Evolutionary conservation across 2,329 filamentous ascomycete species (phyloP).

Genomic region (Alternaria triticimaculans): DNA sequence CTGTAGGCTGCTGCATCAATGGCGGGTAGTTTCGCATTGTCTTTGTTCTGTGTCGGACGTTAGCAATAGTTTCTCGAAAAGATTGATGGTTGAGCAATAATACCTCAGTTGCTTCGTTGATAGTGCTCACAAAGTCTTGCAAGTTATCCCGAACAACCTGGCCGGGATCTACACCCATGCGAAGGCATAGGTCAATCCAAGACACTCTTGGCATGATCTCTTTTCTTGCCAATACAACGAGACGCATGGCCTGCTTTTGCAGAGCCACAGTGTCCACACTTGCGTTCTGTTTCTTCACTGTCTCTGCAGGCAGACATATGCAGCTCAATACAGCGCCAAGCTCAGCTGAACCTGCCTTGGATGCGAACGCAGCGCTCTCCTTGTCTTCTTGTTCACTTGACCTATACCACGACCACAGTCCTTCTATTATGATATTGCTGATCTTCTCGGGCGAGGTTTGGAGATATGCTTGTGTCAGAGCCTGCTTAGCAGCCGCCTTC

Average conservation of each 20-base stretch:
- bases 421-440: conserved; percentile 69
- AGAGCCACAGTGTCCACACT: conserved; percentile 59
- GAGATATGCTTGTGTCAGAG: conserved; percentile 71
- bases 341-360: conserved; percentile 69
- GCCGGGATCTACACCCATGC: conserved; percentile 82
- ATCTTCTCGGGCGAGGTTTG: conserved; percentile 62
- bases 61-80: not conserved
- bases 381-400: conserved; percentile 74
- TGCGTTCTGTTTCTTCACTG: conserved; percentile 54
- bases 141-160: conserved; percentile 71
- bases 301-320: conserved; percentile 67
- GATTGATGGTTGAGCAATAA: conserved; percentile 40
- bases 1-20: conserved; percentile 77
- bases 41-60: conserved; percentile 19
- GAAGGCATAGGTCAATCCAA: conserved; percentile 90
- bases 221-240: conserved; percentile 79
- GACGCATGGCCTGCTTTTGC: conserved; percentile 73
- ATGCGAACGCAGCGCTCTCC: conserved; percentile 71
- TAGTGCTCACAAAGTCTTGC: conserved; percentile 70
- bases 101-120: conserved; percentile 66
- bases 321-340: conserved; percentile 67
- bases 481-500: conserved; percentile 67
- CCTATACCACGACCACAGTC: conserved; percentile 81
- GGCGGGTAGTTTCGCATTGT: conserved; percentile 32
- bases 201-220: conserved; percentile 77